phyloP scores from a whole-genome alignment of 2,329 filamentous ascomycete species.

The Xylaria sp. region DNA sequence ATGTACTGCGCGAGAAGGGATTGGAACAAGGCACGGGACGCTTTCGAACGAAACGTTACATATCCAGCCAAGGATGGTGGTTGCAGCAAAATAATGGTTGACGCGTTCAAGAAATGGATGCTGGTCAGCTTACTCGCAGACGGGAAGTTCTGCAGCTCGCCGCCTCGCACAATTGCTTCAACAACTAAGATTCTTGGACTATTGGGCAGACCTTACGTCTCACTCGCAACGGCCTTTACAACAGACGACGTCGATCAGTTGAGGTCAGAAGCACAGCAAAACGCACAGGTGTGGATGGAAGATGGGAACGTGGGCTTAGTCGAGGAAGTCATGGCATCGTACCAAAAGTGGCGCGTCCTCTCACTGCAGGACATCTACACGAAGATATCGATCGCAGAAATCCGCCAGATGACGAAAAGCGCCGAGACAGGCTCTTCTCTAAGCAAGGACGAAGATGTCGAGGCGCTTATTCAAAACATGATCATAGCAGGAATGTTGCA shows the following conservation, averaged over 20 bases:
- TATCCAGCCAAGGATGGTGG: constrained; percentile 68
- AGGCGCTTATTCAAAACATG: constrained; percentile 59
- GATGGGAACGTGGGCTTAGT: constrained; percentile 79
- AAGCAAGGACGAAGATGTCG: constrained; percentile 49
- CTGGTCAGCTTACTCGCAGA: constrained; percentile 74
- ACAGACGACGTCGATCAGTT: constrained; percentile 60
- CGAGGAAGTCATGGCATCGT: constrained; percentile 69
- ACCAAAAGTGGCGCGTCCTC: constrained; percentile 77
- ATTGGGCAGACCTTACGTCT: constrained; percentile 72
- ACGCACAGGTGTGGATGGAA: constrained; percentile 63
- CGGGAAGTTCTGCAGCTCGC: constrained; percentile 63
- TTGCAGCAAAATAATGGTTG: constrained; percentile 79
- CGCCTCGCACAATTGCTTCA: constrained; percentile 58
- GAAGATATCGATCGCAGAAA: constrained; percentile 60
- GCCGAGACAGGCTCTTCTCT: constrained; percentile 58
- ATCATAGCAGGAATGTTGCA: constrained; percentile 59
- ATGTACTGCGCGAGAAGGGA: constrained; percentile 65
- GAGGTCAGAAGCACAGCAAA: constrained; percentile 66
- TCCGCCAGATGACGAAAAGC: constrained; percentile 57
- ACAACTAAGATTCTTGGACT: constrained; percentile 54
- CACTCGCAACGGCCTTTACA: constrained; percentile 72
- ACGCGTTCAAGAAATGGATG: constrained; percentile 92
- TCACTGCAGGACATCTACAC: constrained; percentile 75
- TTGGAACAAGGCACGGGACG: constrained; percentile 67
- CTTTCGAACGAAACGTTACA: constrained; percentile 69